Percentiles rank a stretch among this genome's conserved stretches.
These are phyloP conservation scores for Saccharomycopsis capsularis DNA, from an alignment of 805 yeast genomes.

Conservation along the genomic window DNA sequence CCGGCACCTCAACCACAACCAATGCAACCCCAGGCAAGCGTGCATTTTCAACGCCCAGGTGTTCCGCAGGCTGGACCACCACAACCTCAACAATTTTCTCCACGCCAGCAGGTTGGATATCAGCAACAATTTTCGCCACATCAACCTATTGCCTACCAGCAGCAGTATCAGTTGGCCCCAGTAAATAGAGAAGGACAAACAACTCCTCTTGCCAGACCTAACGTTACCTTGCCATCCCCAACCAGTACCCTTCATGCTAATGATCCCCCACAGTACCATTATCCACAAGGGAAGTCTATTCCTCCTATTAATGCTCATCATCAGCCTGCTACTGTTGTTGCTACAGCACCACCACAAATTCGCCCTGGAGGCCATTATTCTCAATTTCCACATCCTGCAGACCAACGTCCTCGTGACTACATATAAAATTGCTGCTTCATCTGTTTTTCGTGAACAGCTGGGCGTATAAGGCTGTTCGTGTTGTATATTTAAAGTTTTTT, in stretches of 20 bases:
- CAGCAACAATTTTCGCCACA: slow-evolving; percentile 9
- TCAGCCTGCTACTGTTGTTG: background rate
- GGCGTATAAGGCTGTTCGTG: too few species aligned
- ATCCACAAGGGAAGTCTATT: slow-evolving; percentile 2
- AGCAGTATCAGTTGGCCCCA: slow-evolving; percentile 3
- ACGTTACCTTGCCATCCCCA: slow-evolving; percentile 1
- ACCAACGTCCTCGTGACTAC: slow-evolving; percentile 8
- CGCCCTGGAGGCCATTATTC: slow-evolving; percentile 5
- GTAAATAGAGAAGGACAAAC: slow-evolving; percentile 9
- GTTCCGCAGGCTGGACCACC: slow-evolving; percentile 23
- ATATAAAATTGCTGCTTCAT: too few species aligned
- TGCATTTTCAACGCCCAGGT: slow-evolving; percentile 22
- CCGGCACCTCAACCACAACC: slow-evolving; percentile 20
- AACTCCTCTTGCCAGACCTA: slow-evolving; percentile 7
- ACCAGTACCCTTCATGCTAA: background rate
- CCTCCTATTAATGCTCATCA: slow-evolving; percentile 3
- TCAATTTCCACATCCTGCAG: slow-evolving; percentile 7
- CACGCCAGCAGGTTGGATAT: slow-evolving; percentile 4
- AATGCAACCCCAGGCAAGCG: slow-evolving; percentile 24
- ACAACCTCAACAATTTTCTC: slow-evolving; percentile 6
- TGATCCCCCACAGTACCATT: slow-evolving; percentile 8
- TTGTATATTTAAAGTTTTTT: background rate
- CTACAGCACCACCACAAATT: background rate
- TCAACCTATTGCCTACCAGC: background rate
- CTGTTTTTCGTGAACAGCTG: background rate